Conservation (phyloP, 139 green algal species). For the Chloropicon primus region DNA sequence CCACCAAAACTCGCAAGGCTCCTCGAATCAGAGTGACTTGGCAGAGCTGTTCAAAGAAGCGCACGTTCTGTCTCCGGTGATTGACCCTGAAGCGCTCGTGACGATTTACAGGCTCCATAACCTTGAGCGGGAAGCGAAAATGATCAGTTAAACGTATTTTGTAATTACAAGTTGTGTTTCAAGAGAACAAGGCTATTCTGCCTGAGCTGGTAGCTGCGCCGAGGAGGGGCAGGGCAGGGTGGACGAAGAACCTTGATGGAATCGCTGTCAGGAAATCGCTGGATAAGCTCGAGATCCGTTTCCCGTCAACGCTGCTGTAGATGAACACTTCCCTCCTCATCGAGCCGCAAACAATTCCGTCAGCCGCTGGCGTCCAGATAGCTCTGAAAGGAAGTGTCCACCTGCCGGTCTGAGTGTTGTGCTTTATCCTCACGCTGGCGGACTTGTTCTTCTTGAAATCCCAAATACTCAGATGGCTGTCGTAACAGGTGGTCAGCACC, state of each 20-base stretch:
- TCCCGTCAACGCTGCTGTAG: neutral
- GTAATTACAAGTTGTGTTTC: too few relatives aligned
- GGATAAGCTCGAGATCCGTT: neutral
- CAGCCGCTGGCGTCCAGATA: conserved; percentile 17
- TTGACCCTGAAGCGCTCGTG: neutral
- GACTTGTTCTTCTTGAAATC: neutral
- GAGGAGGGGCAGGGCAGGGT: neutral
- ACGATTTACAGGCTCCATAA: neutral
- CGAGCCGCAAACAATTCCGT: conserved; percentile 27
- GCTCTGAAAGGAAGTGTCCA: conserved; percentile 35
- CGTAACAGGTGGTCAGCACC: conserved; percentile 21
- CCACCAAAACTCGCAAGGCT: neutral
- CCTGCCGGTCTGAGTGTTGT: conserved; percentile 53
- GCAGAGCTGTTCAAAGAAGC: neutral
- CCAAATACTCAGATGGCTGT: conserved; percentile 15
- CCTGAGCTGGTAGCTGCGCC: neutral
- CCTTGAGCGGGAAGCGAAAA: neutral
- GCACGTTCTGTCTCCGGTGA: neutral
- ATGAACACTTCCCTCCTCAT: conserved; percentile 42
- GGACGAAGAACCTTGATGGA: neutral
- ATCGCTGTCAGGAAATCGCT: neutral
- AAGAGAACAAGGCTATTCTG: neutral
- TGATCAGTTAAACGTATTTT: too few relatives aligned
- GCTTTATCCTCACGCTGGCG: conserved; percentile 12
- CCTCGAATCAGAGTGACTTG: neutral